A percentile compares a stretch with the other conserved stretches of the same genome.
phyloP scores from a whole-genome alignment of 257 asterid genomes.

The Sherardia arvensis region DNA sequence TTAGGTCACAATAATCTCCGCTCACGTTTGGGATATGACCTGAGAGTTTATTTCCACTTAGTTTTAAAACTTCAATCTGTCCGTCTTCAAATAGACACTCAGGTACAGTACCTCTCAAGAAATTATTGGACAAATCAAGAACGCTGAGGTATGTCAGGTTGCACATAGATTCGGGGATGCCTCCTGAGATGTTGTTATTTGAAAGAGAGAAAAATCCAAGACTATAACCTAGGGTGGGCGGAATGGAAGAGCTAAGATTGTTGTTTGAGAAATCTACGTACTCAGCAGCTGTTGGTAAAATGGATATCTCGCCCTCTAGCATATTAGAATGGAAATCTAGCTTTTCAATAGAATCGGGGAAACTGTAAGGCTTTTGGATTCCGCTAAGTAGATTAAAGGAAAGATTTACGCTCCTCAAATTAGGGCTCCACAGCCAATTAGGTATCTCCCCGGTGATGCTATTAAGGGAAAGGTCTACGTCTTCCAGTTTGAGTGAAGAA shows the following conservation, averaged over 20 bases:
- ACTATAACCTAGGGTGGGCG: too few species aligned
- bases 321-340: too few species aligned
- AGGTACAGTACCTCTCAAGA: constrained; percentile 31
- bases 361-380: constrained; percentile 8
- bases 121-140: constrained; percentile 41
- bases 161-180: constrained; percentile 36
- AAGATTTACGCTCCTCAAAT: constrained; percentile 12
- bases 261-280: too few species aligned
- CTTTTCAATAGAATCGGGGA: too few species aligned
- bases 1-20: constrained; percentile 13
- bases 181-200: background rate
- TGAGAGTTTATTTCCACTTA: constrained; percentile 21
- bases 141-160: constrained; percentile 12
- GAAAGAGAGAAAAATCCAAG: too few species aligned
- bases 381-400: constrained; percentile 22
- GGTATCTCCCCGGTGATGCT: too few species aligned
- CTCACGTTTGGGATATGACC: constrained; percentile 31
- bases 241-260: too few species aligned
- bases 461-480: constrained; percentile 2
- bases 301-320: too few species aligned
- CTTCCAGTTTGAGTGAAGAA: background rate
- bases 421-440: constrained; percentile 13
- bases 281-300: too few species aligned
- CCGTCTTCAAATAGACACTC: constrained; percentile 18
- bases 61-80: constrained; percentile 23